These are phyloP conservation scores for Rhinocladiella similis DNA, from an alignment of 2,329 filamentous ascomycete genomes.

Conservation along the genomic window DNA sequence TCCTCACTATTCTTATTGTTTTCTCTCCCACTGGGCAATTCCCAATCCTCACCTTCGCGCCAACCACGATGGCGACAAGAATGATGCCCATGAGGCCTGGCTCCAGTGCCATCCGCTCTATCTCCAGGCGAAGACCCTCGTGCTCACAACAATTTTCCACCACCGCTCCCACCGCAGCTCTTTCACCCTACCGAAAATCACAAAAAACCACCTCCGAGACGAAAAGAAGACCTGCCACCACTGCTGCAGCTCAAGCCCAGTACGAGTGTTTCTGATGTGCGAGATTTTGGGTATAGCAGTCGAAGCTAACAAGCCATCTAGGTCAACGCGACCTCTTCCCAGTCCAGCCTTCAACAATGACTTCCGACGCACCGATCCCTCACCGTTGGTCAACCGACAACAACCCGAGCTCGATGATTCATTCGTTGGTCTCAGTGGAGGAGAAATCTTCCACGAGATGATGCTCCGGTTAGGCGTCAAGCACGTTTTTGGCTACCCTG, in stretches of 20 bases:
- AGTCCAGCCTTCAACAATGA: constrained; percentile 62
- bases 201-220: constrained; percentile 34
- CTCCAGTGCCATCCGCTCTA: constrained; percentile 48
- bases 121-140: constrained; percentile 44
- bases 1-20: not conserved
- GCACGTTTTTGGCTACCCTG: constrained; percentile 91
- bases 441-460: constrained; percentile 99
- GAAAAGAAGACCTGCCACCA: constrained; percentile 48
- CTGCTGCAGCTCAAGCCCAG: constrained; percentile 53
- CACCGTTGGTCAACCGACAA: constrained; percentile 64
- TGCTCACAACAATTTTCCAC: constrained; percentile 46
- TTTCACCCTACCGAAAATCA: constrained; percentile 48
- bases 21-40: not conserved
- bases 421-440: constrained; percentile 94
- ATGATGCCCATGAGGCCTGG: constrained; percentile 55
- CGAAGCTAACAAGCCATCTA: constrained; percentile 34
- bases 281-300: constrained; percentile 4
- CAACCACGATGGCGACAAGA: constrained; percentile 28
- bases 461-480: constrained; percentile 91
- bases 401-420: constrained; percentile 74
- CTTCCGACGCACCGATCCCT: constrained; percentile 61
- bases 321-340: constrained; percentile 60
- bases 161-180: constrained; percentile 42
- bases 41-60: not conserved
- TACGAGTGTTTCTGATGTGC: constrained; percentile 43